Evolutionary conservation across 2,329 filamentous ascomycete species (phyloP).

Genomic region (Fonsecaea nubica): DNA sequence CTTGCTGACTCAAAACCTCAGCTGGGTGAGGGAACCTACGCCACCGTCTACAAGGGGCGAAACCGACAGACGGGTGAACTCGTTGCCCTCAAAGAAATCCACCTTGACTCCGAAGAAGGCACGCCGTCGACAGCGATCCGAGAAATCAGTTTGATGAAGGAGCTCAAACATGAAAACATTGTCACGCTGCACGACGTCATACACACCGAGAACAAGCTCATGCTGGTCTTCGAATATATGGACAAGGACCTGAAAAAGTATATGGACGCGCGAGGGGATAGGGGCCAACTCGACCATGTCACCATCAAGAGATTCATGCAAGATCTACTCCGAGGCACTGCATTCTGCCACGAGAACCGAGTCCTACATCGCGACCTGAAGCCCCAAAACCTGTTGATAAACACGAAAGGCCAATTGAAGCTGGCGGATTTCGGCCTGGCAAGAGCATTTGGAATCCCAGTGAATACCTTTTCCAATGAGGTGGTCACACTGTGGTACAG

Average conservation of each 20-base stretch:
- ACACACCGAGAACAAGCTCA: slow-evolving; percentile 98
- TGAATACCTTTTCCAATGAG: slow-evolving; percentile 92
- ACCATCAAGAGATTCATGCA: slow-evolving; percentile 99
- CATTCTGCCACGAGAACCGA: slow-evolving; percentile 96
- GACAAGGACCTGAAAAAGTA: slow-evolving; percentile 98
- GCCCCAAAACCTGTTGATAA: slow-evolving; percentile 87
- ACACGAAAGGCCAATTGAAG: slow-evolving; percentile 86
- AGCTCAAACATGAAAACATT: slow-evolving; percentile 98
- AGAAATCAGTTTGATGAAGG: slow-evolving; percentile 99
- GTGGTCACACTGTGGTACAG: slow-evolving; percentile 67
- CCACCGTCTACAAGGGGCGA: slow-evolving; percentile 97
- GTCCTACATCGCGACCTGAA: slow-evolving; percentile 93
- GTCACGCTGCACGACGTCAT: slow-evolving; percentile 98
- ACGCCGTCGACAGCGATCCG: slow-evolving; percentile 96
- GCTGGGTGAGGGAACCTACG: slow-evolving; percentile 98
- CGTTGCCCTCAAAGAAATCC: slow-evolving; percentile 97
- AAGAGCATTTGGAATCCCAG: slow-evolving; percentile 86
- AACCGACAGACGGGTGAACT: slow-evolving; percentile 97
- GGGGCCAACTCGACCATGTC: slow-evolving; percentile 82
- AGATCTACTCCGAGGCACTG: slow-evolving; percentile 92
- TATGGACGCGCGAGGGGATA: slow-evolving; percentile 92
- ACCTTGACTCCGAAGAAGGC: slow-evolving; percentile 97
- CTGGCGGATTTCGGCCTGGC: slow-evolving; percentile 89
- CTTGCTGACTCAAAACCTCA: slow-evolving; percentile 44
- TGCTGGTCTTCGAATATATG: slow-evolving; percentile 99